These are phyloP conservation scores for Haplographium delicatum DNA, from an alignment of 495 filamentous ascomycete species.

Conservation along the genomic window DNA sequence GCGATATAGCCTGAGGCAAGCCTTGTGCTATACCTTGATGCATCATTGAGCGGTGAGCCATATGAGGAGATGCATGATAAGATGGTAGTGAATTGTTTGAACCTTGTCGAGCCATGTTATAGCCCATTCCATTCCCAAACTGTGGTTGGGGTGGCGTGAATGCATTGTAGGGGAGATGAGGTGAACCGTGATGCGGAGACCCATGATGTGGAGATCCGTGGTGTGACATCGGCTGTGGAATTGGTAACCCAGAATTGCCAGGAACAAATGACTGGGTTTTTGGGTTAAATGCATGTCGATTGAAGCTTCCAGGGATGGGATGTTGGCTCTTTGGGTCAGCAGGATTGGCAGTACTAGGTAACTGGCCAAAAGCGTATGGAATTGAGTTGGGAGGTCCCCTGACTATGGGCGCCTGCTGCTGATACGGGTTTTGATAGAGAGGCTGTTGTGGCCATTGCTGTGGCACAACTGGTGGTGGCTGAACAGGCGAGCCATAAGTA, in stretches of 20 bases:
- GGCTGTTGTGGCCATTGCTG: slow-evolving; percentile 29
- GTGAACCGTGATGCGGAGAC: slow-evolving; percentile 30
- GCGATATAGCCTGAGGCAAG: slow-evolving; percentile 15
- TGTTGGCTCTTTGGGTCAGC: slow-evolving; percentile 63
- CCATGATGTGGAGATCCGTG: slow-evolving; percentile 28
- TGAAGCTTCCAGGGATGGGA: slow-evolving; percentile 76
- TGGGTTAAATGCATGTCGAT: slow-evolving; percentile 82
- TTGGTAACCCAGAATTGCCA: slow-evolving; percentile 39
- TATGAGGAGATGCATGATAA: slow-evolving; percentile 28
- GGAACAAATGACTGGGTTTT: slow-evolving; percentile 89
- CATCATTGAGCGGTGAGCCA: slow-evolving; percentile 26
- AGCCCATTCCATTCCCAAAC: slow-evolving; percentile 34
- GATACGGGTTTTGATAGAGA: slow-evolving; percentile 24
- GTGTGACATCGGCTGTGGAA: slow-evolving; percentile 35
- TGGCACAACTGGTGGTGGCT: slow-evolving; percentile 28
- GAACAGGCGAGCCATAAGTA: slow-evolving; percentile 37
- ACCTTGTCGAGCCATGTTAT: slow-evolving; percentile 48
- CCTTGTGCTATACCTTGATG: slow-evolving; percentile 23
- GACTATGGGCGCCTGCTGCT: slow-evolving; percentile 13
- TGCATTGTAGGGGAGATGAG: slow-evolving; percentile 27
- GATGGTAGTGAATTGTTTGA: slow-evolving; percentile 48
- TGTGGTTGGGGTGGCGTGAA: slow-evolving; percentile 31
- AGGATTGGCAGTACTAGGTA: slow-evolving; percentile 64
- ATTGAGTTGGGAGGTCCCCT: slow-evolving; percentile 29
- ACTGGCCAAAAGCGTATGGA: slow-evolving; percentile 71